Conservation (phyloP, 148 eudicot species). For the Chenopodium berlandieri region DNA sequence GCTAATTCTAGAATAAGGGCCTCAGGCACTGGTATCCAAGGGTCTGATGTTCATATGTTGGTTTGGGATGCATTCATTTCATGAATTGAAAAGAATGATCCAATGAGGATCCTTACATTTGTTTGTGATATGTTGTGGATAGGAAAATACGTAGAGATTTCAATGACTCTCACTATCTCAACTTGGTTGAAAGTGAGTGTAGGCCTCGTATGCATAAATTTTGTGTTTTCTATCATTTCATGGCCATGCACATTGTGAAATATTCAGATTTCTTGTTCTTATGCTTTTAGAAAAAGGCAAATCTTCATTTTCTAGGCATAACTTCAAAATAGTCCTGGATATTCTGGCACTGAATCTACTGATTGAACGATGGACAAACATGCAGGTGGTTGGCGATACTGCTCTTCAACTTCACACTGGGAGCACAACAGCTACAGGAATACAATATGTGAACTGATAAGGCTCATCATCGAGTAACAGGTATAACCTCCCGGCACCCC, state of each 20-base stretch:
- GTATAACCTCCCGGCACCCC: background rate
- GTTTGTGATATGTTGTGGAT: background rate
- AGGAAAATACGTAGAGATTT: background rate
- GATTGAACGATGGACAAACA: slow-evolving; percentile 10
- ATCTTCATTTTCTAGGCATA: background rate
- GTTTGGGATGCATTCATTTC: too few species aligned
- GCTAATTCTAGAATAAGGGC: background rate
- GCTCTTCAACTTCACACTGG: slow-evolving; percentile 78
- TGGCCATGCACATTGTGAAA: background rate
- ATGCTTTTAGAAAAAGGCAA: background rate
- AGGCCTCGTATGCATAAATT: background rate
- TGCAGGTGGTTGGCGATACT: slow-evolving; percentile 86
- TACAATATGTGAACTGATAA: slow-evolving; percentile 75
- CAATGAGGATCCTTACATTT: background rate
- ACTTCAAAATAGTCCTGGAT: background rate
- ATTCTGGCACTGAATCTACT: slow-evolving; percentile 22
- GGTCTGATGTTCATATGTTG: background rate
- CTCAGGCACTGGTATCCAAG: background rate
- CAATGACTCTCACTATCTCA: background rate
- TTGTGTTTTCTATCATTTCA: background rate
- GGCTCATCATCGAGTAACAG: background rate
- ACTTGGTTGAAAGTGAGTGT: background rate
- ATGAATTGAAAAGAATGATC: background rate
- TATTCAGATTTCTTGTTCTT: background rate
- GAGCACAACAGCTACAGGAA: slow-evolving; percentile 43